These are phyloP conservation scores for Exophiala mesophila DNA, from an alignment of 2,329 filamentous ascomycete species.

Conservation along the genomic window DNA sequence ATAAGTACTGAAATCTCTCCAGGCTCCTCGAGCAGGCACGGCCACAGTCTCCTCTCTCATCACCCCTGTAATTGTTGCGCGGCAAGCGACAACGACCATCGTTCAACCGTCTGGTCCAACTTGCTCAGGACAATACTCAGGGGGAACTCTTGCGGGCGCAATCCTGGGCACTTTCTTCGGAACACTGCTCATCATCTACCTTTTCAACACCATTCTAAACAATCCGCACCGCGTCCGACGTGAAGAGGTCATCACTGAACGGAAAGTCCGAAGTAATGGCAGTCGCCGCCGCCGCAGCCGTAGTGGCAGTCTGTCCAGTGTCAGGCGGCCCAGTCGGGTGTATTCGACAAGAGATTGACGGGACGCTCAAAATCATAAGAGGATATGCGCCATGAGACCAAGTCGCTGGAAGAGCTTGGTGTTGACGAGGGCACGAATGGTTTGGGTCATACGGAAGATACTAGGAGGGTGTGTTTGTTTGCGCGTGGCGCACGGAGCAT, in stretches of 20 bases:
- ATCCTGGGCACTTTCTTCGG: conserved; percentile 27
- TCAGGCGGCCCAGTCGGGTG: conserved; percentile 24
- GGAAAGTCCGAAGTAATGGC: conserved; percentile 17
- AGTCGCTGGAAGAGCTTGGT: no score
- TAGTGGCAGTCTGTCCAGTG: conserved; percentile 23
- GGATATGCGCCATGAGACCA: no score
- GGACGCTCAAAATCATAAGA: no score
- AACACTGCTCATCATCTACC: conserved; percentile 24
- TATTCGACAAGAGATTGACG: conserved; percentile 16
- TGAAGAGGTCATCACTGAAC: conserved; percentile 24
- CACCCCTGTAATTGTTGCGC: conserved; percentile 16
- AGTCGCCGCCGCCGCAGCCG: conserved; percentile 20
- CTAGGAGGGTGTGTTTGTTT: no score
- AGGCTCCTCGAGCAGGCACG: conserved; percentile 13
- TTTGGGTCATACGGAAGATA: no score
- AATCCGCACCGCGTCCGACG: conserved; percentile 10
- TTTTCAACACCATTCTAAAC: conserved; percentile 18
- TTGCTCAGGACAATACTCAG: conserved; percentile 25
- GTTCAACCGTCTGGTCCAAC: conserved; percentile 2
- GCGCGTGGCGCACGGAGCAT: no score
- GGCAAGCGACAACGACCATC: conserved; percentile 23
- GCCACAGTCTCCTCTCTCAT: conserved; percentile 14
- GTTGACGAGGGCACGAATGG: no score
- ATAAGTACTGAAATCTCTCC: background rate
- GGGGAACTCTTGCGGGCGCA: conserved; percentile 25